Base-by-base conservation (phyloP, 305 asterid species). In the Monarda citriodora region DNA sequence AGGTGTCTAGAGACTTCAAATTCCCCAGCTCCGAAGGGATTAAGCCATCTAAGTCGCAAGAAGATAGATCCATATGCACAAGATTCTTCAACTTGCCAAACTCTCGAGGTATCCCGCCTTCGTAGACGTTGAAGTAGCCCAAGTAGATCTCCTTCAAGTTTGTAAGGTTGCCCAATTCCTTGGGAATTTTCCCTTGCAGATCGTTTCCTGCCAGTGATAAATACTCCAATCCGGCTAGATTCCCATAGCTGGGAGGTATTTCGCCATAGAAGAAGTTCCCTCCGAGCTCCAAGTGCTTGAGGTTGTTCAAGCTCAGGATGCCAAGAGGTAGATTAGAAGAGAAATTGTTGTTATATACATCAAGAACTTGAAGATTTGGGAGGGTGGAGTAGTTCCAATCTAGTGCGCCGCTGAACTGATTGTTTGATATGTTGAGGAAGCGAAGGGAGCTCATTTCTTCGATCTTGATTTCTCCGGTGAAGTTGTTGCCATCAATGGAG, bases 281-380 rank as follows among this genome's bases (percentile, higher is more conserved):
- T 53, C 98, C 96, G 67, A 95, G 61, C 62, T 95, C 99, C 52
- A 95, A 71, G 74, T 88, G 78, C 74, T 54, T 91, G 66, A 95
- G 84, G 31, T 70, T 88, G 74, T 72, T 70, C 95, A 86, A 60
- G 36, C 65, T 64, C 61, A 67, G 49, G 1, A 94, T 56, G 2
- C 89, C 96, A 18, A 74, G 44, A 14, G 99, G 99, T 29, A 95
- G 93, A n/a, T 45, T 52, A 14, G 75, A 75, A 20, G 97, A 70
- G 73, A 95, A 82, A 44, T 91, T 95, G 82, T 95, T 94, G 85
- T 94, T 84, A 58, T 94, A 94, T n/a, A 82, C 89, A 72, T 94
- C 99, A 13, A 94, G 54, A 17, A 81, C 88, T 67, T 88, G 74
- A 22, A 94, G 72, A 50, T 69, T 78, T 3, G 78, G 60, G 15